Evolutionary conservation across 352 stramenopile species (phyloP).

Genomic region (Globisporangium iwayamae): DNA sequence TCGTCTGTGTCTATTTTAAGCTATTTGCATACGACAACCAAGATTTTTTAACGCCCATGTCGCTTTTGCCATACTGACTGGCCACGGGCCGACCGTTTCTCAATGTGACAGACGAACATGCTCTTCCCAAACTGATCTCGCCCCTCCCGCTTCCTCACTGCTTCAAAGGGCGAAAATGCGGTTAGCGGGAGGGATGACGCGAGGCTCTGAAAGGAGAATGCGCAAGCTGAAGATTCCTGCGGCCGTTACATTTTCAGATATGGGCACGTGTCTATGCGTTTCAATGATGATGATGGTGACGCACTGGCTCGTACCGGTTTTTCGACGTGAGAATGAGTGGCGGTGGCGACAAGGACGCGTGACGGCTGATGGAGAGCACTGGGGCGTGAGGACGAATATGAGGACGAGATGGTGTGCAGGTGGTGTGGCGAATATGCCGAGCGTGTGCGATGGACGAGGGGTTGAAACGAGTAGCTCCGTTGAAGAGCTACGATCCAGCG

Average conservation of each 20-base stretch:
- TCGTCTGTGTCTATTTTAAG: background rate
- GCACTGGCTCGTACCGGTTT: constrained; percentile 10
- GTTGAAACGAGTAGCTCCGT: background rate
- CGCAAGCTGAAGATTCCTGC: constrained; percentile 4
- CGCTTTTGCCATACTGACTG: background rate
- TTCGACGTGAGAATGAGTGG: constrained; percentile 4
- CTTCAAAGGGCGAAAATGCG: background rate
- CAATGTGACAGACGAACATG: constrained; percentile 1
- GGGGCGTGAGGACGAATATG: background rate
- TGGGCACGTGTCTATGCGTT: constrained; percentile 14
- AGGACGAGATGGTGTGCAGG: background rate
- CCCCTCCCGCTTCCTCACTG: background rate
- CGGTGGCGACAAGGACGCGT: background rate
- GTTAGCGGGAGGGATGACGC: background rate
- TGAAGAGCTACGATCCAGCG: background rate
- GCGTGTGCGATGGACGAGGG: background rate
- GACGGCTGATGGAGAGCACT: background rate
- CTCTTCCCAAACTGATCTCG: background rate
- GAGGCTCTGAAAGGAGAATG: background rate
- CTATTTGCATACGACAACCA: background rate
- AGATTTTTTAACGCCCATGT: constrained; percentile 3
- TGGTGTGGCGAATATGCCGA: background rate
- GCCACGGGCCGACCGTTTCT: background rate
- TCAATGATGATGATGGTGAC: constrained; percentile 1
- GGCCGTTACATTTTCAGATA: background rate